Percentiles rank a stretch among this genome's conserved stretches.
Conservation (phyloP, 176 grass and related monocot species). For the Oryza meyeriana region DNA sequence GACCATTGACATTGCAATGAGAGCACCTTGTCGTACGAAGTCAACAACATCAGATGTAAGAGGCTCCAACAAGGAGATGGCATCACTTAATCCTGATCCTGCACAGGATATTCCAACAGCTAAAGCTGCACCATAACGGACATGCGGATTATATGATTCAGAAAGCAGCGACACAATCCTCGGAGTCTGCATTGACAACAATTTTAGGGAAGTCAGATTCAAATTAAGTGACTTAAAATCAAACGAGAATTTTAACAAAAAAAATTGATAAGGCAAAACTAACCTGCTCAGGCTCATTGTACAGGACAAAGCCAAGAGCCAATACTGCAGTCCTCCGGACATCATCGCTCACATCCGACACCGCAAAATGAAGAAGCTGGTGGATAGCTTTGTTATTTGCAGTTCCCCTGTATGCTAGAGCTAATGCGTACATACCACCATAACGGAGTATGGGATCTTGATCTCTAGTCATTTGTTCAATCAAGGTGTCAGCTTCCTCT, state of each 20-base stretch:
- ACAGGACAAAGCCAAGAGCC: constrained; percentile 88
- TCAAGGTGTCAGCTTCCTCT: constrained; percentile 80
- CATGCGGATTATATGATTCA: constrained; percentile 88
- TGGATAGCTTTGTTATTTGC: constrained; percentile 92
- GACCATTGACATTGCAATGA: constrained; percentile 88
- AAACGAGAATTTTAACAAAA: neutral
- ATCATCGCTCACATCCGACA: constrained; percentile 83
- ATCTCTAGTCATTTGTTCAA: constrained; percentile 84
- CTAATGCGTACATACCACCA: constrained; percentile 88
- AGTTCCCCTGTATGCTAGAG: constrained; percentile 79
- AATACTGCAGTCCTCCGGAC: constrained; percentile 78
- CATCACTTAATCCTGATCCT: constrained; percentile 72
- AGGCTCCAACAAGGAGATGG: constrained; percentile 83
- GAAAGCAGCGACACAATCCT: constrained; percentile 81
- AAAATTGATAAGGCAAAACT: constrained; percentile 9
- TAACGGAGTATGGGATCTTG: constrained; percentile 90
- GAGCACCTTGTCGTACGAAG: constrained; percentile 79
- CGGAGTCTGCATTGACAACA: constrained; percentile 49
- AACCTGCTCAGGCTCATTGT: constrained; percentile 72
- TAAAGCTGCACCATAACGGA: constrained; percentile 83
- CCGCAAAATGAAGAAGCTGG: constrained; percentile 54
- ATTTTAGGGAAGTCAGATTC: neutral
- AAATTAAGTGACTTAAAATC: neutral
- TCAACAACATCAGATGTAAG: constrained; percentile 79
- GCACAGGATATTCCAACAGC: constrained; percentile 87